A percentile compares a stretch with the other conserved stretches of the same genome.
These are phyloP conservation scores for Acer saccharum DNA, from an alignment of 345 rosid genomes.

Conservation along the genomic window DNA sequence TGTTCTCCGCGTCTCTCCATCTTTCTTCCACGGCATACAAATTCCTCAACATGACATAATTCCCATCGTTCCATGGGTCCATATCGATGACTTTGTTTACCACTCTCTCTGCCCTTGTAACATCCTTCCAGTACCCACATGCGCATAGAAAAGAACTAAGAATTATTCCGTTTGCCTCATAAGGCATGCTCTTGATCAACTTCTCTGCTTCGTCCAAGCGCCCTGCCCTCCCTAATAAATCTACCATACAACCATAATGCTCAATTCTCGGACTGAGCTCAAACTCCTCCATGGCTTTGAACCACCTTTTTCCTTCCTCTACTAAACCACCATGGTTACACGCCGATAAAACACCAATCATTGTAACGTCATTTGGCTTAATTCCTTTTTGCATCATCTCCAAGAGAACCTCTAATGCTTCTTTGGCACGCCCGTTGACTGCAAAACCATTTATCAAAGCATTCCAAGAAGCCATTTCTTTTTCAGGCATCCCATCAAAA, in stretches of 20 bases:
- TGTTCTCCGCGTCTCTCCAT: conserved; percentile 61
- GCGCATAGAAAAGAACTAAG: conserved; percentile 71
- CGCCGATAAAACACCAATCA: conserved; percentile 71
- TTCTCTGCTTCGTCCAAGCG: conserved; percentile 61
- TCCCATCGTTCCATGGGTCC: conserved; percentile 65
- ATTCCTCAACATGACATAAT: conserved; percentile 64
- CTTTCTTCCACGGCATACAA: conserved; percentile 60
- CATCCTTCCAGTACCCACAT: conserved; percentile 58
- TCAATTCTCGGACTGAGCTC: conserved; percentile 56
- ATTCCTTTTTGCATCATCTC: conserved; percentile 51
- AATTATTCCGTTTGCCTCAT: conserved; percentile 59
- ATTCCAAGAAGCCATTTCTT: conserved; percentile 70
- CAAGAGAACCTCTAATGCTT: conserved; percentile 52
- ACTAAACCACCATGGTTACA: conserved; percentile 80
- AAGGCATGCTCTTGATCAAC: conserved; percentile 67
- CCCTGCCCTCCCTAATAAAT: conserved; percentile 75
- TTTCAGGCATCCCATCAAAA: conserved; percentile 47
- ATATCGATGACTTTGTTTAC: conserved; percentile 35
- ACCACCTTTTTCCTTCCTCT: conserved; percentile 73
- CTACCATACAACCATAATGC: conserved; percentile 78
- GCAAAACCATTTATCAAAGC: conserved; percentile 74
- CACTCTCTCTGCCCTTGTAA: conserved; percentile 52
- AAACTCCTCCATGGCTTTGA: conserved; percentile 52
- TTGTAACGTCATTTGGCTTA: conserved; percentile 63
- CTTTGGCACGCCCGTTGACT: conserved; percentile 62